These are phyloP conservation scores for Artemisia tridentata DNA, from an alignment of 129 eudicot genomes.

Conservation along the genomic window DNA sequence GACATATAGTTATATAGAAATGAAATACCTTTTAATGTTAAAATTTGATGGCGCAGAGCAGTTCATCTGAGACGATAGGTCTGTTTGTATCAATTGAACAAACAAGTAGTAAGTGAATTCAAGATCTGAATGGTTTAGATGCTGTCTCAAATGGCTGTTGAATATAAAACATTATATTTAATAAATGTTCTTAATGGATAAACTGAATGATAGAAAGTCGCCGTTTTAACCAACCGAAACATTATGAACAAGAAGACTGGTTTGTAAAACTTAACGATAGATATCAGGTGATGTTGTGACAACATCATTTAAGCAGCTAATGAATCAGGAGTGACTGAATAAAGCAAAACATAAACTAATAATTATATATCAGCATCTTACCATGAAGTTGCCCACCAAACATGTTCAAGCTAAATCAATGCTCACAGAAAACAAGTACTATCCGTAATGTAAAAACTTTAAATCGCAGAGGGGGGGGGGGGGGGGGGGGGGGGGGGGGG, in stretches of 20 bases:
- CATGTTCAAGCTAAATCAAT: no score
- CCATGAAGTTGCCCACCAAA: no score
- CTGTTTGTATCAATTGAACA: slow-evolving; percentile 8
- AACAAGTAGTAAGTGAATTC: slow-evolving; percentile 4
- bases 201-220: not conserved
- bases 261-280: not conserved
- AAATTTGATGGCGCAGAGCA: slow-evolving; percentile 20
- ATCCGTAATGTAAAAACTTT: no score
- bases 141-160: not conserved
- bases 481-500: no score
- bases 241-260: not conserved
- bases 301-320: not conserved
- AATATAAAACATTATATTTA: not conserved
- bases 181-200: not conserved
- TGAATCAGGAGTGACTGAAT: no score
- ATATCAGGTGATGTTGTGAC: not conserved
- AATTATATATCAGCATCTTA: no score
- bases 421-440: no score
- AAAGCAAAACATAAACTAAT: no score
- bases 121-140: not conserved
- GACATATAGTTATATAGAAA: not conserved
- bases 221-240: not conserved
- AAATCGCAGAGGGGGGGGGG: no score
- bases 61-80: slow-evolving; percentile 26
- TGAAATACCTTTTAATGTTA: slow-evolving; percentile 31